phyloP scores from a whole-genome alignment of 2,329 filamentous ascomycete genomes.

The Akanthomyces dipterigenus region DNA sequence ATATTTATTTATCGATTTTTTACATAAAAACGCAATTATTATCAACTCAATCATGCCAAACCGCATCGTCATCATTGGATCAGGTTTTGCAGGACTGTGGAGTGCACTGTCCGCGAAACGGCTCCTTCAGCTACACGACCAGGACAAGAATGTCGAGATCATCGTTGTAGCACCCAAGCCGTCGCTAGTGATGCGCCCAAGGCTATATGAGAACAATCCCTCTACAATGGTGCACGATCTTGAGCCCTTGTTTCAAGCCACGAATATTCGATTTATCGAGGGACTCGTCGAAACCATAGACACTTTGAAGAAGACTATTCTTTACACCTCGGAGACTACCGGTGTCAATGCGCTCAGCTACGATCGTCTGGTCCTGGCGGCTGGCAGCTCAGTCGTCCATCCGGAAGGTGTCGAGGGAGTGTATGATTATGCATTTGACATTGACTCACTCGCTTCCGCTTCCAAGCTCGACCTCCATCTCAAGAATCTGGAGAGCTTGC shows the following conservation, averaged over 20 bases:
- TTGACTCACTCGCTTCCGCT: constrained; percentile 25
- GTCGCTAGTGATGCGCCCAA: constrained; percentile 24
- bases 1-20: neutral
- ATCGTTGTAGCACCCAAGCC: constrained; percentile 27
- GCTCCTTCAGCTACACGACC: constrained; percentile 20
- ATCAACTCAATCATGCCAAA: neutral
- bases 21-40: too few species aligned
- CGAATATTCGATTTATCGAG: constrained; percentile 22
- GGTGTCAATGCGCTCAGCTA: constrained; percentile 20
- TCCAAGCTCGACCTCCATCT: constrained; percentile 25
- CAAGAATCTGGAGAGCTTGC: constrained; percentile 17
- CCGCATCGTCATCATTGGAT: constrained; percentile 21
- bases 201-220: constrained; percentile 28
- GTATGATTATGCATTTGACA: constrained; percentile 26
- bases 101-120: constrained; percentile 29
- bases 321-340: neutral
- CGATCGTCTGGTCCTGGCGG: constrained; percentile 29
- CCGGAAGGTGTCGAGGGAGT: constrained; percentile 25
- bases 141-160: constrained; percentile 21
- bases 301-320: constrained; percentile 15
- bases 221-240: constrained; percentile 19
- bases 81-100: constrained; percentile 31
- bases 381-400: constrained; percentile 26
- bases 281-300: constrained; percentile 20
- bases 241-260: constrained; percentile 20